Conservation (phyloP, 768 basidiomycete species). For the Podaxis sp. region DNA sequence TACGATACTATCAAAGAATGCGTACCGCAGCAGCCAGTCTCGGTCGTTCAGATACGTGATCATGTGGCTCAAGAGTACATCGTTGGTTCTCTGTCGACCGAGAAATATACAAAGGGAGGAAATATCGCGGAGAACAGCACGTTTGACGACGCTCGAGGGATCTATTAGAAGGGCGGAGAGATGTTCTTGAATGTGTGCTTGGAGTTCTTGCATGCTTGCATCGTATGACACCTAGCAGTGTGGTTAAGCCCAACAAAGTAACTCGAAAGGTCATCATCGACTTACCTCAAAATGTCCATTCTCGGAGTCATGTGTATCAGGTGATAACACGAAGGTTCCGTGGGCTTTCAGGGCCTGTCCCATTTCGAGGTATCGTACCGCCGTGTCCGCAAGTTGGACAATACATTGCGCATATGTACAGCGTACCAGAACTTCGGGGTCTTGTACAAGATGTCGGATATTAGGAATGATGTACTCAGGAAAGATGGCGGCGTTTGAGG, state of each 20-base stretch:
- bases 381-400: conserved; percentile 81
- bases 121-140: conserved; percentile 85
- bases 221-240: conserved; percentile 84
- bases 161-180: conserved; percentile 86
- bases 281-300: conserved; percentile 79
- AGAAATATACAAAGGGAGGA: conserved; percentile 91
- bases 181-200: conserved; percentile 83
- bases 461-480: conserved; percentile 96
- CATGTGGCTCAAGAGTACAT: conserved; percentile 89
- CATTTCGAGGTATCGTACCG: conserved; percentile 89
- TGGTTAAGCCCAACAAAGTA: not conserved
- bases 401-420: conserved; percentile 84
- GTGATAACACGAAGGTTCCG: conserved; percentile 63
- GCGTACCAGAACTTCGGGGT: conserved; percentile 80
- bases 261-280: not conserved
- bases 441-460: conserved; percentile 76
- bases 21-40: conserved; percentile 88
- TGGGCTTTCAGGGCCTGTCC: conserved; percentile 87
- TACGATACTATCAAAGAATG: conserved; percentile 95
- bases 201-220: conserved; percentile 80
- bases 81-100: conserved; percentile 90
- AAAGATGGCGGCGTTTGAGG: conserved; percentile 75
- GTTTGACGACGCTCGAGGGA: conserved; percentile 84
- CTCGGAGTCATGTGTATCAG: conserved; percentile 72
- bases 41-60: conserved; percentile 86